Evolutionary conservation across 768 basidiomycete species (phyloP).

Genomic region (Boletales sp.): DNA sequence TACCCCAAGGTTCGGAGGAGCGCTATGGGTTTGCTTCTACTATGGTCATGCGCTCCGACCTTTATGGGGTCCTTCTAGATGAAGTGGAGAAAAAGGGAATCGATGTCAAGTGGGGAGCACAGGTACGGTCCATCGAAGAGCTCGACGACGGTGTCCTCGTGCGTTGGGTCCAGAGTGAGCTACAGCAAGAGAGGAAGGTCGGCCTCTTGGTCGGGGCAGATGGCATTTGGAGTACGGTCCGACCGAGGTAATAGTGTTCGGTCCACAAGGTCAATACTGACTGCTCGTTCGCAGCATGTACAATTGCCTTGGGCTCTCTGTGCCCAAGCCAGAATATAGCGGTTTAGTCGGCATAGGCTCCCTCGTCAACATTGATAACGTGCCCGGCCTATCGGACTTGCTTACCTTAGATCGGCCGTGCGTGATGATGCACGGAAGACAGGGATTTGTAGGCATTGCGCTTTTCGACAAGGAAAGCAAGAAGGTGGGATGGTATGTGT

Average conservation of each 20-base stretch:
- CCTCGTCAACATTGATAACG: constrained; percentile 13
- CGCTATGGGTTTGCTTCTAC: constrained; percentile 27
- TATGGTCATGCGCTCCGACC: constrained; percentile 27
- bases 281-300: constrained; percentile 18
- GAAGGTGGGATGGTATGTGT: constrained; percentile 23
- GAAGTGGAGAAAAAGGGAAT: constrained; percentile 19
- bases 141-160: constrained; percentile 23
- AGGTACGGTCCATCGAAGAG: constrained; percentile 23
- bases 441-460: constrained; percentile 26
- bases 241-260: constrained; percentile 14
- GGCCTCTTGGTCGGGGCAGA: constrained; percentile 31
- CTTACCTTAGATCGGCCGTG: constrained; percentile 22
- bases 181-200: constrained; percentile 20
- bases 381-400: constrained; percentile 19
- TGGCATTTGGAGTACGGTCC: constrained; percentile 29
- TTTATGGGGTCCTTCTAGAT: constrained; percentile 30
- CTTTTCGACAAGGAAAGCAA: constrained; percentile 24
- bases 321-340: constrained; percentile 26
- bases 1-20: constrained; percentile 24
- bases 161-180: constrained; percentile 21
- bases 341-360: constrained; percentile 24
- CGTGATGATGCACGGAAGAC: constrained; percentile 27
- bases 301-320: constrained; percentile 12
- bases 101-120: constrained; percentile 21
- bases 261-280: not conserved